Conservation (phyloP, 805 yeast species). For the Saturnispora hagleri region DNA sequence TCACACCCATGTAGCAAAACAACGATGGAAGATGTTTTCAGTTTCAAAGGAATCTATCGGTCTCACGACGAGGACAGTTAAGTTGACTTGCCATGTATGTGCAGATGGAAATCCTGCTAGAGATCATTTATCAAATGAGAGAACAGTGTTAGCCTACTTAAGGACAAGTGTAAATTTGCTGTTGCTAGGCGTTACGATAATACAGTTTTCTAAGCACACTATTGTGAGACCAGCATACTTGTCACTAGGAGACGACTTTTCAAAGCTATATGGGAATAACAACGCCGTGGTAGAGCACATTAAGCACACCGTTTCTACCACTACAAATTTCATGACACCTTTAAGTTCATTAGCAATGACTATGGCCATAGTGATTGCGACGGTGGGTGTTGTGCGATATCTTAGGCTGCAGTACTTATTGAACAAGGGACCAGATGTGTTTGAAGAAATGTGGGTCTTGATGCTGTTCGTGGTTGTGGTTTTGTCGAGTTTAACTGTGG, state of each 20-base stretch:
- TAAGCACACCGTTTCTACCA: neutral
- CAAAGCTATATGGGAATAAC: neutral
- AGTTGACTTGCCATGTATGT: neutral
- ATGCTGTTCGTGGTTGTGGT: neutral
- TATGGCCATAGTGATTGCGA: neutral
- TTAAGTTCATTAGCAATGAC: conserved; percentile 4
- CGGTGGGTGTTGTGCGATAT: conserved; percentile 1
- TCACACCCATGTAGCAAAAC: neutral
- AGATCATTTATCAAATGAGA: conserved; percentile 54
- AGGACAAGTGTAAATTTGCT: conserved; percentile 45
- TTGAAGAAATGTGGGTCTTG: conserved; percentile 5
- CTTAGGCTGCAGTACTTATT: neutral
- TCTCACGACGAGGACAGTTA: neutral
- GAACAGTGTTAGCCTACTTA: conserved; percentile 53
- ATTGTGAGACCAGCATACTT: conserved; percentile 12
- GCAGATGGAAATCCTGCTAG: conserved; percentile 29
- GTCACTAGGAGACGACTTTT: neutral
- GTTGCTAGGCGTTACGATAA: conserved; percentile 44
- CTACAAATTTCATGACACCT: conserved; percentile 2
- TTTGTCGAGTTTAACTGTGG: neutral
- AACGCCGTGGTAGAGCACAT: neutral
- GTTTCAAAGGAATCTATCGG: neutral
- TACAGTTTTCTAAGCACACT: conserved; percentile 40
- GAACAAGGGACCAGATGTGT: neutral
- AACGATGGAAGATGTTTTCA: neutral